Percentiles rank a stretch among this genome's conserved stretches.
Evolutionary conservation across 345 rosid species (phyloP).

Genomic region (Passiflora organensis): DNA sequence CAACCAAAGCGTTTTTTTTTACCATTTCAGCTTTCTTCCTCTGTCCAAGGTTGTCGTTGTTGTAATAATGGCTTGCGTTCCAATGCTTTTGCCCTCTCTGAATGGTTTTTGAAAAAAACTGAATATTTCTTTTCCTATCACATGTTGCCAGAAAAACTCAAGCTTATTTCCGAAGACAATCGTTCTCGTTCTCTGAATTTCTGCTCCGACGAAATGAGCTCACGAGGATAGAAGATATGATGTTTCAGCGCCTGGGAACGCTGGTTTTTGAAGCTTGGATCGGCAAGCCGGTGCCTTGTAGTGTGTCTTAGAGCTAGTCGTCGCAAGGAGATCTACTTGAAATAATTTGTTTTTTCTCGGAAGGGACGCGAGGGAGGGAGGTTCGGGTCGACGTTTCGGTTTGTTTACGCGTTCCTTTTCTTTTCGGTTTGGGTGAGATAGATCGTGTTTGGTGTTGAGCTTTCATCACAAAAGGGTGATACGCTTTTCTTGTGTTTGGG

Average conservation of each 20-base stretch:
- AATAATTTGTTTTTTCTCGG: background rate
- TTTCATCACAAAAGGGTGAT: slow-evolving; percentile 61
- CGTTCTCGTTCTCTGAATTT: background rate
- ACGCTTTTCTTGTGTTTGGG: slow-evolving; percentile 50
- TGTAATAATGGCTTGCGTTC: background rate
- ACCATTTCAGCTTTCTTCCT: background rate
- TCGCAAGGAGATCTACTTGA: slow-evolving; percentile 17
- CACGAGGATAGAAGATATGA: background rate
- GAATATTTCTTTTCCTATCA: background rate
- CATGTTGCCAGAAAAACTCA: slow-evolving; percentile 1
- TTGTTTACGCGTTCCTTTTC: background rate
- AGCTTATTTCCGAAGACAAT: background rate
- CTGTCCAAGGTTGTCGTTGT: background rate
- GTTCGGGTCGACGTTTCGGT: slow-evolving; percentile 2
- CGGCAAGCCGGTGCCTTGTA: slow-evolving; percentile 9
- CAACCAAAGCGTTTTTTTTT: background rate
- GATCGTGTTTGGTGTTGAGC: slow-evolving; percentile 49
- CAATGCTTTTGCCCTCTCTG: background rate
- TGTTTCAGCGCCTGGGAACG: slow-evolving; percentile 33
- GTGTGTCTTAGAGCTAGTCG: slow-evolving; percentile 12
- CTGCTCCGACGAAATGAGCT: background rate
- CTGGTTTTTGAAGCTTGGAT: slow-evolving; percentile 20
- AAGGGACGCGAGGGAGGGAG: slow-evolving; percentile 8
- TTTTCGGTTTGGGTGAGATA: slow-evolving; percentile 20
- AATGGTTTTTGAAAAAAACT: background rate